A percentile compares a stretch with the other conserved stretches of the same genome.
Evolutionary conservation across 148 eudicot genomes (phyloP).

Genomic region (Pharnaceum exiguum): DNA sequence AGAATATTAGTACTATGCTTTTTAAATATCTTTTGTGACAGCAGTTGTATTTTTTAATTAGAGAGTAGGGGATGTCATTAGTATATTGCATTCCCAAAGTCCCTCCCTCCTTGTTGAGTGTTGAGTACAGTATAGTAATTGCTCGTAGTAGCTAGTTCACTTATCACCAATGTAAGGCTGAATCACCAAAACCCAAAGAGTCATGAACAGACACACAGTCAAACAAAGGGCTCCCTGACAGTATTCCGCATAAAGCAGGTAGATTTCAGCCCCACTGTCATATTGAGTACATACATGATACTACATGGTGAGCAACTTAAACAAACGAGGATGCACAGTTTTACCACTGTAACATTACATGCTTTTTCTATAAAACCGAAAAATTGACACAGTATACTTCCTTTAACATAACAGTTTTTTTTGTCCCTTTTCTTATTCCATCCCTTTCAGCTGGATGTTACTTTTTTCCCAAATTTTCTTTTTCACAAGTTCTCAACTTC

Average conservation of each 20-base stretch:
- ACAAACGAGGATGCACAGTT: not conserved
- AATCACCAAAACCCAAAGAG: conserved; percentile 14
- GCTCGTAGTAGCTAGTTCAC: not conserved
- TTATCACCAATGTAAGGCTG: conserved; percentile 19
- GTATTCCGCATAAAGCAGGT: conserved; percentile 18
- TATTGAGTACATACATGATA: no score
- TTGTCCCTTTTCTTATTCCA: conserved; percentile 8
- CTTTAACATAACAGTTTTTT: conserved; percentile 6
- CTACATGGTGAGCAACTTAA: not conserved
- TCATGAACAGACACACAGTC: conserved; percentile 44
- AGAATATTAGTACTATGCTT: no score
- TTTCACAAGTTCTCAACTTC: not conserved
- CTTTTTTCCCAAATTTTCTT: not conserved
- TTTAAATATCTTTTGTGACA: no score
- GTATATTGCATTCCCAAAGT: conserved; percentile 16
- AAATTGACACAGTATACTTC: not conserved
- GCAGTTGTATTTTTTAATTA: not conserved
- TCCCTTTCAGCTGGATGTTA: not conserved
- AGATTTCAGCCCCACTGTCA: conserved; percentile 20
- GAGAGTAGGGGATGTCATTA: not conserved
- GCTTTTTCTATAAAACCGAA: not conserved
- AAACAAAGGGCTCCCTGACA: conserved; percentile 34
- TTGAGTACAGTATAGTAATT: no score
- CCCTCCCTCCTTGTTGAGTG: not conserved
- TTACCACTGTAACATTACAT: not conserved